A percentile compares a stretch with the other conserved stretches of the same genome.
Evolutionary conservation across 495 filamentous ascomycete species (phyloP).

Genomic region (Clohesyomyces aquaticus): DNA sequence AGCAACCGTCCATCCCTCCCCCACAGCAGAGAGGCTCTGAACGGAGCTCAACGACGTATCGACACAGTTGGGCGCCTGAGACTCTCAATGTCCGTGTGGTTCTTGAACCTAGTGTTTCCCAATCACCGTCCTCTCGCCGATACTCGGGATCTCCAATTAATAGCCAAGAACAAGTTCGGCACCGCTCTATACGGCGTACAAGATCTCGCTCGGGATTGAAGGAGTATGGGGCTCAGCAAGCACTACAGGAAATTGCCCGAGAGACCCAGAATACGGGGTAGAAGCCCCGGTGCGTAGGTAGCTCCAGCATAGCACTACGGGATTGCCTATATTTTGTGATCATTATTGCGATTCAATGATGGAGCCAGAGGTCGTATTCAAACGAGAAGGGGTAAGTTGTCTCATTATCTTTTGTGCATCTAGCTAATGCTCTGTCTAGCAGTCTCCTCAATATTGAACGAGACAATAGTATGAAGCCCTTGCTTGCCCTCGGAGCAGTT

Average conservation of each 20-base stretch:
- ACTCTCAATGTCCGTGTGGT: slow-evolving; percentile 38
- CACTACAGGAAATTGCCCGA: slow-evolving; percentile 26
- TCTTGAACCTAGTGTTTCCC: slow-evolving; percentile 22
- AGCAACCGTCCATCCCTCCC: slow-evolving; percentile 8
- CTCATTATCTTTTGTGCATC: not conserved
- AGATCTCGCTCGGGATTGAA: slow-evolving; percentile 34
- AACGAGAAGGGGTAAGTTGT: not conserved
- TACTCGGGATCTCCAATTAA: slow-evolving; percentile 29
- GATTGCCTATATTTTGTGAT: too few relatives aligned
- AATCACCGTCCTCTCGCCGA: slow-evolving; percentile 17
- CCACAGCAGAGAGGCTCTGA: not conserved
- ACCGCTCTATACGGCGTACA: slow-evolving; percentile 26
- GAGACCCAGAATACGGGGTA: slow-evolving; percentile 18
- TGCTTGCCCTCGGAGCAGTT: not conserved
- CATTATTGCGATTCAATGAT: not conserved
- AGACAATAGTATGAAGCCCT: not conserved
- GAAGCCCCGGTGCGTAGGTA: too few relatives aligned
- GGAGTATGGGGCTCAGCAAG: slow-evolving; percentile 35
- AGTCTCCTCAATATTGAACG: not conserved
- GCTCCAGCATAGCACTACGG: too few relatives aligned
- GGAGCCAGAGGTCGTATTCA: not conserved
- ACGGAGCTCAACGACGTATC: not conserved
- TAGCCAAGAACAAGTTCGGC: slow-evolving; percentile 7
- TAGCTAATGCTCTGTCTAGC: not conserved
- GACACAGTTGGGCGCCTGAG: slow-evolving; percentile 32